These are phyloP conservation scores for Hygrophorus pudorinus DNA, from an alignment of 768 basidiomycete species.

Conservation along the genomic window DNA sequence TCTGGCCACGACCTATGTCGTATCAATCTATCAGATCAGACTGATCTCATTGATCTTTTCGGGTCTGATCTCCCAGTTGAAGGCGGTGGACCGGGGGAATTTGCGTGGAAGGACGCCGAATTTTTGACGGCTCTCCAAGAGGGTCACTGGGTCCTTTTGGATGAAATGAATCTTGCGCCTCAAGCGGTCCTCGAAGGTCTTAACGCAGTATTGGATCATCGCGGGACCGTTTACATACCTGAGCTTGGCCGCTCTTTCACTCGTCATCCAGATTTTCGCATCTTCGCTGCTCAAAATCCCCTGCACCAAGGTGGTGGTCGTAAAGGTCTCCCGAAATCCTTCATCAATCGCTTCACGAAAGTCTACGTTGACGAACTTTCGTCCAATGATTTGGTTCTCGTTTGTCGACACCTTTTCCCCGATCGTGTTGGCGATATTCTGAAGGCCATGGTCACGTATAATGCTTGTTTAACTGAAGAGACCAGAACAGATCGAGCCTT, in stretches of 20 bases:
- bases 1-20: conserved; percentile 75
- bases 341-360: conserved; percentile 97
- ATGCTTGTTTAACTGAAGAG: conserved; percentile 56
- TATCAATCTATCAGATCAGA: conserved; percentile 97
- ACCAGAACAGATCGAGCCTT: conserved; percentile 56
- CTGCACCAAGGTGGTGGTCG: conserved; percentile 92
- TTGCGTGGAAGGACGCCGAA: conserved; percentile 95
- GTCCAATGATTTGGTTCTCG: conserved; percentile 61
- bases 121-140: conserved; percentile 88
- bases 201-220: conserved; percentile 92
- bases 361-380: conserved; percentile 87
- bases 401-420: conserved; percentile 71
- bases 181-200: conserved; percentile 95
- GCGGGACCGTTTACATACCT: conserved; percentile 90
- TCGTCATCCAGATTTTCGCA: conserved; percentile 87
- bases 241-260: conserved; percentile 85
- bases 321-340: conserved; percentile 95
- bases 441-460: conserved; percentile 75
- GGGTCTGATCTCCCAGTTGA: conserved; percentile 95
- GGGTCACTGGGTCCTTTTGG: conserved; percentile 96
- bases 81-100: conserved; percentile 83
- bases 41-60: conserved; percentile 91
- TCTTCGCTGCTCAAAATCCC: conserved; percentile 98
- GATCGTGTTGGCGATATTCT: conserved; percentile 42
- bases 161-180: conserved; percentile 98